These are phyloP conservation scores for Trichoderma asperelloides DNA, from an alignment of 495 filamentous ascomycete species.

Conservation along the genomic window DNA sequence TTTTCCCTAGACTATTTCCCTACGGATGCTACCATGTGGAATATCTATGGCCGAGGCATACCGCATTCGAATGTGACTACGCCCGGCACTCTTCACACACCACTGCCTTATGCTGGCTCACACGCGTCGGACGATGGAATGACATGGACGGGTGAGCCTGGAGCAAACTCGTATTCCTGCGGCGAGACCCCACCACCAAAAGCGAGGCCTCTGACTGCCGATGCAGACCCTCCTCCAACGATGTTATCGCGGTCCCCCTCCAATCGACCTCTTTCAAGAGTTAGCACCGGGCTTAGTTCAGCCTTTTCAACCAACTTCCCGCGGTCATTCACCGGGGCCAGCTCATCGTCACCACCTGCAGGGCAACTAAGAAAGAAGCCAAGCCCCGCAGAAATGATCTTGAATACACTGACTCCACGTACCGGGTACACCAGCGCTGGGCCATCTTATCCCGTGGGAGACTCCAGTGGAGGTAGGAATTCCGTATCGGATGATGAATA, in stretches of 20 bases:
- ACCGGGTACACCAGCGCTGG: not conserved
- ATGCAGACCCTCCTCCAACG: conserved; percentile 42
- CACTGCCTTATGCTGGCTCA: conserved; percentile 50
- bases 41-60: conserved; percentile 35
- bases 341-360: conserved; percentile 64
- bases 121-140: conserved; percentile 45
- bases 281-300: conserved; percentile 51
- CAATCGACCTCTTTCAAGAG: conserved; percentile 38
- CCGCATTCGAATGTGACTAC: conserved; percentile 44
- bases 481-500: conserved; percentile 39
- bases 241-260: conserved; percentile 59
- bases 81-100: conserved; percentile 49
- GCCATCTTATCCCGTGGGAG: conserved; percentile 16
- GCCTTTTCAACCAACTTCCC: conserved; percentile 62
- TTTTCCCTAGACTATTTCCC: conserved; percentile 64
- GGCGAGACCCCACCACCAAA: conserved; percentile 58
- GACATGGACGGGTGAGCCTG: conserved; percentile 38
- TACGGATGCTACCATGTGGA: conserved; percentile 49
- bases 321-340: conserved; percentile 59
- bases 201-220: not conserved
- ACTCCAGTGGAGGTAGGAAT: conserved; percentile 31
- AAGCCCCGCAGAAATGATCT: conserved; percentile 58
- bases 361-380: conserved; percentile 48
- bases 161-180: conserved; percentile 44
- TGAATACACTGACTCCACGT: conserved; percentile 50